Conservation (phyloP, 2,329 filamentous ascomycete species). For the Xylaria sp. region DNA sequence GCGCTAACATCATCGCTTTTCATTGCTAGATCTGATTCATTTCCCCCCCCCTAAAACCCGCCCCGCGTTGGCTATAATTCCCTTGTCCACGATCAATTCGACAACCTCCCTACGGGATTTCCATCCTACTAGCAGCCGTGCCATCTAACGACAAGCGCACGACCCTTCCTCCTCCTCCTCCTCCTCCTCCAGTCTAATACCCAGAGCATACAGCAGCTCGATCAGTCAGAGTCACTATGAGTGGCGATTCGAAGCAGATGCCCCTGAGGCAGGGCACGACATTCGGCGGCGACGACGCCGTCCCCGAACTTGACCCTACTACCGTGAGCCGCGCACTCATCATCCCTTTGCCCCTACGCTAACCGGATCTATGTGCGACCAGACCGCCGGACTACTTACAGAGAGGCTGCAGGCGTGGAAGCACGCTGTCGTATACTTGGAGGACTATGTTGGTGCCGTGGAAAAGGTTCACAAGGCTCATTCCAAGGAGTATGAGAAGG, state of each 20-base stretch:
- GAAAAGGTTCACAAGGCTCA: slow-evolving; percentile 88
- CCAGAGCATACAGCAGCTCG: neutral
- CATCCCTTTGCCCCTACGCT: slow-evolving; percentile 19
- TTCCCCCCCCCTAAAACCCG: neutral
- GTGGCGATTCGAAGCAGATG: slow-evolving; percentile 50
- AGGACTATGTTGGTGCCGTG: slow-evolving; percentile 86
- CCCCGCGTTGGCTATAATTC: slow-evolving; percentile 24
- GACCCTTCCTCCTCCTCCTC: neutral
- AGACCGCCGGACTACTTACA: slow-evolving; percentile 83
- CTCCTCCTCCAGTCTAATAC: neutral
- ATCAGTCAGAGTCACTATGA: slow-evolving; percentile 43
- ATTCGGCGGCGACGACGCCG: slow-evolving; percentile 67
- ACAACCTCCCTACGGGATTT: neutral
- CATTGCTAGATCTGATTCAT: slow-evolving; percentile 31
- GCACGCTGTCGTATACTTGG: slow-evolving; percentile 88
- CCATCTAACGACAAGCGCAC: slow-evolving; percentile 12
- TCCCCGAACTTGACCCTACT: slow-evolving; percentile 68
- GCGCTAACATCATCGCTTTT: slow-evolving; percentile 31
- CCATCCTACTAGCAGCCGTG: neutral
- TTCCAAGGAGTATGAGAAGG: slow-evolving; percentile 94
- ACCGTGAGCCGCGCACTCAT: slow-evolving; percentile 58
- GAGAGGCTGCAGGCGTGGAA: slow-evolving; percentile 96
- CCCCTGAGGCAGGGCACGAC: slow-evolving; percentile 62
- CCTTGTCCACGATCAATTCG: slow-evolving; percentile 10
- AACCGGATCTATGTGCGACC: slow-evolving; percentile 28